Percentiles rank a stretch among this genome's conserved stretches.
These are phyloP conservation scores for Geotrichum citri-aurantii DNA, from an alignment of 1,139 yeast species.

Conservation along the genomic window DNA sequence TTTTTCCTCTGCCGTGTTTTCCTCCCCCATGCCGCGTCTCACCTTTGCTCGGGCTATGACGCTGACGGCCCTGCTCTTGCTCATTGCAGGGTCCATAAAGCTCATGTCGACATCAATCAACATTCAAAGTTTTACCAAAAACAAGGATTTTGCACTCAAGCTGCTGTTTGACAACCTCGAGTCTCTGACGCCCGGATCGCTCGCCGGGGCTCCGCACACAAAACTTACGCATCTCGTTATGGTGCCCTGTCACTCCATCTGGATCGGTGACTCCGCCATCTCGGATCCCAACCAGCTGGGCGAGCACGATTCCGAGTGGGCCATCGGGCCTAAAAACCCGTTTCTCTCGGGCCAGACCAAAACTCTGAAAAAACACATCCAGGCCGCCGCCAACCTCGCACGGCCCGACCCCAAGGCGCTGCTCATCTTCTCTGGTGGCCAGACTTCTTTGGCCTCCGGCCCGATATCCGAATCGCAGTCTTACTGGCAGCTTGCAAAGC, in stretches of 20 bases:
- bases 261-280: slow-evolving; percentile 38
- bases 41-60: background rate
- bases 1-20: too few relatives aligned
- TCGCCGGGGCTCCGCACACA: background rate
- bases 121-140: background rate
- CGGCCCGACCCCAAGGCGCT: slow-evolving; percentile 31
- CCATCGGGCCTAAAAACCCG: slow-evolving; percentile 32
- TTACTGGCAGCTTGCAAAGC: slow-evolving; percentile 18
- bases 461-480: slow-evolving; percentile 52
- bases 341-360: slow-evolving; percentile 45
- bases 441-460: slow-evolving; percentile 51
- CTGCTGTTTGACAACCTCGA: background rate
- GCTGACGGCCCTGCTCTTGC: background rate
- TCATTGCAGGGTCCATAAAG: background rate
- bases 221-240: slow-evolving; percentile 41
- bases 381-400: slow-evolving; percentile 35
- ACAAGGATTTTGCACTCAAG: background rate
- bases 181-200: background rate
- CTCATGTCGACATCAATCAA: background rate
- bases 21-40: background rate
- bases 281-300: slow-evolving; percentile 16
- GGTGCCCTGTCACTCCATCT: slow-evolving; percentile 66
- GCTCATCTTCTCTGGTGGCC: slow-evolving; percentile 66
- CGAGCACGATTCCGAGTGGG: slow-evolving; percentile 37
- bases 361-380: slow-evolving; percentile 60